Evolutionary conservation across 202 grass and related monocot genomes (phyloP), one percentile per base, ranked within the genome.

Genomic region (Zoysia matrella): DNA sequence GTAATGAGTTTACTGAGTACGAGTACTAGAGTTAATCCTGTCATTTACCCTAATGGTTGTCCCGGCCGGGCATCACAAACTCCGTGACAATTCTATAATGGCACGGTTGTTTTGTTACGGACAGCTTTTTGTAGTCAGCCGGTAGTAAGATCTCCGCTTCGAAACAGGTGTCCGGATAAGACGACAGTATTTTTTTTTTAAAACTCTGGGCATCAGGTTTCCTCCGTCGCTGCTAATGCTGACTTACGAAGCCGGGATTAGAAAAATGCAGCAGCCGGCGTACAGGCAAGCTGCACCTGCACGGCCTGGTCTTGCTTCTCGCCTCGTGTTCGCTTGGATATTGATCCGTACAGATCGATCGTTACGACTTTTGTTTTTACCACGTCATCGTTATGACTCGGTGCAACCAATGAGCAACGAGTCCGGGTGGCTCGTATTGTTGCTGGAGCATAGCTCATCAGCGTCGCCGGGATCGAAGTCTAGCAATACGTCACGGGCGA

Each of bases 1-100:
- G 30, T 36, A 36, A 36, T 36, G 30, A 36, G 30, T 36, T 36
- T 36, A 55, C 74, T 16, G 58, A 55, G 74, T 57, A 43, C 30
- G 30, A 36, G 30, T 36, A 36, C 30, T 36, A 36, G 1, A 52
- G 67, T 82, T 13, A 62, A 55, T 43, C 11, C 54, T 30, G 47
- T 49, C 74, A 50, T 41, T 52, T 52, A 15, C 43, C 13, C 18
- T 55, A 66, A 54, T 49, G 67, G 3, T 2, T 46, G 86, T 84
- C 77, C 30, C 30, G 30, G 30, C 30, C 30, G 30, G 30, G 71
- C 77, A 52, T 81, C 76, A 51, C 55, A 18, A 7, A 77, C 87
- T 47, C 72, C 80, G 80, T 87, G 71, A n/a, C 42, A 55, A 62
- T 67, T 71, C 42, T 62, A 71, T 60, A 60, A 71, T 18, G 18